These are phyloP conservation scores for Kurtzmaniella cleridarum DNA, from an alignment of 805 yeast genomes.

Conservation along the genomic window DNA sequence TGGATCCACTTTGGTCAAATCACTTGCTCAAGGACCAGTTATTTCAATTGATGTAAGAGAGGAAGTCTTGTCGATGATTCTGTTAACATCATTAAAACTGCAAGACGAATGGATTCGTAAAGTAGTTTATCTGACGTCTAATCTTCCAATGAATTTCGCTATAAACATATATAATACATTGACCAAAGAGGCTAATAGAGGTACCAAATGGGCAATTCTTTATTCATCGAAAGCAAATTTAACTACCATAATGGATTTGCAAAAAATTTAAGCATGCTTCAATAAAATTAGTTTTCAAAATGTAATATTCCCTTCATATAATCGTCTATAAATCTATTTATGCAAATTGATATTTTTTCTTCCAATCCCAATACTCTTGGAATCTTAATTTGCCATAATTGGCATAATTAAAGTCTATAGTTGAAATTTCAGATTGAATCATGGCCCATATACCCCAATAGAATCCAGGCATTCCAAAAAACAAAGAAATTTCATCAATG, in stretches of 20 bases:
- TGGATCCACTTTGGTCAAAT: constrained; percentile 47
- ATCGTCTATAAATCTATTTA: constrained; percentile 2
- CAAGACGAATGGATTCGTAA: constrained; percentile 81
- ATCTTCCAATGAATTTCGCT: constrained; percentile 77
- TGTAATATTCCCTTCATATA: not conserved
- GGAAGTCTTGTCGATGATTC: constrained; percentile 80
- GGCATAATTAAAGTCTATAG: constrained; percentile 68
- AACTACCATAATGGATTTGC: constrained; percentile 50
- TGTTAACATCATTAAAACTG: constrained; percentile 66
- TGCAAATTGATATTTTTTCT: constrained; percentile 17
- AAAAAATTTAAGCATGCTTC: constrained; percentile 33
- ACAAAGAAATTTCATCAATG: constrained; percentile 51
- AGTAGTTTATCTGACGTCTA: constrained; percentile 71
- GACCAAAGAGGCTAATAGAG: constrained; percentile 65
- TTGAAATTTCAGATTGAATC: constrained; percentile 63
- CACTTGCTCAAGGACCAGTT: constrained; percentile 63
- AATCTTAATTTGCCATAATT: constrained; percentile 55
- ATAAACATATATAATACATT: constrained; percentile 67
- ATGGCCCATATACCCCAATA: constrained; percentile 86
- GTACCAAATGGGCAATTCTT: constrained; percentile 69
- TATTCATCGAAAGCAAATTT: constrained; percentile 76
- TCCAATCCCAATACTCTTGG: constrained; percentile 71
- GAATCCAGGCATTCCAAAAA: constrained; percentile 77
- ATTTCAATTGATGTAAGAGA: constrained; percentile 76
- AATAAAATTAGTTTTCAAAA: no score